phyloP scores from a whole-genome alignment of 228 moss, liverwort and hornwort genomes.

The Sphagnum magellanicum region DNA sequence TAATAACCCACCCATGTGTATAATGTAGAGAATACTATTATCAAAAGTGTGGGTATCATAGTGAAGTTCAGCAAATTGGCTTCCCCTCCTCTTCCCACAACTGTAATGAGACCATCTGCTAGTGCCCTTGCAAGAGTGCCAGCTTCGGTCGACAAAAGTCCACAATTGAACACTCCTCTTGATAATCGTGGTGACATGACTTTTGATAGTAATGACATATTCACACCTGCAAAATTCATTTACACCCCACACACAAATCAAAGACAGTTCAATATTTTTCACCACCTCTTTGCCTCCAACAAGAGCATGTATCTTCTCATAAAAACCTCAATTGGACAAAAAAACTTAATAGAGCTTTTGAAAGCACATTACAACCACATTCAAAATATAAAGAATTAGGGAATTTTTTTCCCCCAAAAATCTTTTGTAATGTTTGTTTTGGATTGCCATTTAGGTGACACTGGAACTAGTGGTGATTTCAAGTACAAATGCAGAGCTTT shows the following conservation, averaged over 20 bases:
- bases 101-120: conserved; percentile 52
- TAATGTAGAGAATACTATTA: conserved; percentile 32
- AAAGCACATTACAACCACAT: no score
- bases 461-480: no score
- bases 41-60: conserved; percentile 38
- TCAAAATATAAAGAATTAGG: no score
- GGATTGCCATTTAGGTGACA: no score
- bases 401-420: no score
- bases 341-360: no score
- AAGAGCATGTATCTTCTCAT: no score
- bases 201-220: conserved; percentile 61
- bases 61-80: conserved; percentile 32
- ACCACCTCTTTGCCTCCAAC: no score
- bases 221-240: conserved; percentile 32
- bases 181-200: conserved; percentile 52
- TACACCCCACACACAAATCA: background rate
- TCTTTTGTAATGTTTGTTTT: no score
- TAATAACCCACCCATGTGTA: conserved; percentile 63
- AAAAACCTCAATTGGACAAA: no score
- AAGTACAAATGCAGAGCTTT: background rate
- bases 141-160: conserved; percentile 58
- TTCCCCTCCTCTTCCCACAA: conserved; percentile 41
- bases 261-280: no score
- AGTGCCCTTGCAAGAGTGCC: conserved; percentile 60
- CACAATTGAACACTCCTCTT: conserved; percentile 61